A percentile compares a stretch with the other conserved stretches of the same genome.
Conservation (phyloP, 768 basidiomycete genomes). For the Mrakia frigida region DNA sequence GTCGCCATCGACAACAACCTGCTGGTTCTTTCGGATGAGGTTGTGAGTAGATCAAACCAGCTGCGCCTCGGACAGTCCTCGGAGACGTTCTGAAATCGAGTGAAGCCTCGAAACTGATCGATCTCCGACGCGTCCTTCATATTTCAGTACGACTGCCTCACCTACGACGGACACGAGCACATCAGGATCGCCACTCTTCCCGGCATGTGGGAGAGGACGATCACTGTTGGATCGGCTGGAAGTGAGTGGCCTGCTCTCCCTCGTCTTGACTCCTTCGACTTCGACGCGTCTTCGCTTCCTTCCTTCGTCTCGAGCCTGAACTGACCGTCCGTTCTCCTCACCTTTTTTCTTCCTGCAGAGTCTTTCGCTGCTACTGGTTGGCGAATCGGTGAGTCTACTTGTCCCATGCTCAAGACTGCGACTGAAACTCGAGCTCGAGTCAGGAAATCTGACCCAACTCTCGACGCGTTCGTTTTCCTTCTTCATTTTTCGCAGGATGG, state of each 20-base stretch:
- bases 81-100: too few relatives aligned
- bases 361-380: slow-evolving; percentile 95
- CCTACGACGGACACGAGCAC: slow-evolving; percentile 83
- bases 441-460: slow-evolving; percentile 35
- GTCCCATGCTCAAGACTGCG: too few relatives aligned
- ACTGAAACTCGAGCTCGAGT: too few relatives aligned
- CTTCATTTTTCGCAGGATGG: slow-evolving; percentile 59
- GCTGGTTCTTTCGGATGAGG: slow-evolving; percentile 91
- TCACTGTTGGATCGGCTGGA: slow-evolving; percentile 92
- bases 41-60: slow-evolving; percentile 60
- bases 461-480: slow-evolving; percentile 3
- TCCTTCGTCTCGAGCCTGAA: background rate
- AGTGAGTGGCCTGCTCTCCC: slow-evolving; percentile 53
- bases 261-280: too few relatives aligned
- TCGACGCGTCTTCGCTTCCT: background rate
- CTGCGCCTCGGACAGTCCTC: too few relatives aligned
- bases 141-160: slow-evolving; percentile 83
- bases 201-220: slow-evolving; percentile 97
- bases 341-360: slow-evolving; percentile 52
- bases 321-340: background rate
- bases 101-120: background rate
- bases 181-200: slow-evolving; percentile 88
- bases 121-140: background rate
- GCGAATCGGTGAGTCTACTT: slow-evolving; percentile 56
- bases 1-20: slow-evolving; percentile 89